Evolutionary conservation across 768 basidiomycete genomes (phyloP), one percentile per base, ranked within the genome.

Genomic region (Pholiota molesta): DNA sequence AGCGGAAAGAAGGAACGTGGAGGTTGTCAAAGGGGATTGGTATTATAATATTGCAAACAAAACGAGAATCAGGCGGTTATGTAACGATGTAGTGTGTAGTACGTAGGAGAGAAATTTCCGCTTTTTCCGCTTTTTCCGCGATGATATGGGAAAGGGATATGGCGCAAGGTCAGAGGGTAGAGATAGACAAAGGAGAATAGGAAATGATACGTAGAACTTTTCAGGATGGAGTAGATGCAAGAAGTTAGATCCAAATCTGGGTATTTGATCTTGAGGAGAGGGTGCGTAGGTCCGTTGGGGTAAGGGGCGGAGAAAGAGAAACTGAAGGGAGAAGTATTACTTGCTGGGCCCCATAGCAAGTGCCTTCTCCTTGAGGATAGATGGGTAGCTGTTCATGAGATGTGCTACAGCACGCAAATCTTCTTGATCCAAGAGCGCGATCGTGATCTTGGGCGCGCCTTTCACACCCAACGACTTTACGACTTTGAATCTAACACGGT

Each of bases 401-500:
- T 94, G 92, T 6, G 92, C 90, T 52, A 96, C 82, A 5, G 92
- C 80, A 45, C 90, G 85, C 23, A 96, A 82, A 69, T 97, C 94
- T 62, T 95, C 95, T 67, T 89, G 82, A 69, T 96, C 93, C 62
- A 97, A 77, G 9, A 95, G 82, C 5, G 83, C 78, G 67, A 97
- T 92, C 0, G 94, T 95, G 64, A 94, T 77, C 72, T 95, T 95
- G 54, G 93, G 91, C 87, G 92, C 90, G 49, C 83, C 82, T 71
- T 92, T 95, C 69, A 97, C 82, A 26, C 94, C 92, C 68, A 90
- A 88, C 9, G 88, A 85, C 73, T 94, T 95, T 78, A 93, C 67
- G 74, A 79, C 78, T 73, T 82, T 83, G 76, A 81, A 79, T 55
- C 81, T 82, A 57, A 61, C 33, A 23, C 21, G 57, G 37, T 26